Evolutionary conservation across 2,329 filamentous ascomycete species (phyloP).

Genomic region (Talaromyces marneffei): DNA sequence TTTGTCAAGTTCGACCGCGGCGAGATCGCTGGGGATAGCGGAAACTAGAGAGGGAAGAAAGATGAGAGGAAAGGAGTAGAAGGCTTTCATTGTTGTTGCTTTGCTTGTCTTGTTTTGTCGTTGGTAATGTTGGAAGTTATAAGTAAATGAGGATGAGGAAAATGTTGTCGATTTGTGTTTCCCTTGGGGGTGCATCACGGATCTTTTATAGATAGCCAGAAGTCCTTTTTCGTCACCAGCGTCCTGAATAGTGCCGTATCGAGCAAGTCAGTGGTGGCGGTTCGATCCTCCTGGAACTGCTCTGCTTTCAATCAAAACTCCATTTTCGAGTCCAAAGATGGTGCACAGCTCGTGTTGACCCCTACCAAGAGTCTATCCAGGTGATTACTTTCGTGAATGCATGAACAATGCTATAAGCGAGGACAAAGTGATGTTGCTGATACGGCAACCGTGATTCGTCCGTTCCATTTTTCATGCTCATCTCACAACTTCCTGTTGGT

Average conservation of each 20-base stretch:
- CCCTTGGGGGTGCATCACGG: not conserved
- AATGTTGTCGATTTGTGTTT: not conserved
- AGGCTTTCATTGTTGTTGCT: not conserved
- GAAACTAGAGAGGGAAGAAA: slow-evolving; percentile 4
- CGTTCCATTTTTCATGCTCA: not conserved
- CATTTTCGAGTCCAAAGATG: not conserved
- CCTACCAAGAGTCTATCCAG: not conserved
- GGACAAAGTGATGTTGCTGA: not conserved
- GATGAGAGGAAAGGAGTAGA: not conserved
- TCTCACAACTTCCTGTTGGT: not conserved
- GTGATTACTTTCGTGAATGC: not conserved
- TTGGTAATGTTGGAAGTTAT: not conserved
- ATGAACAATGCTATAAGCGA: not conserved
- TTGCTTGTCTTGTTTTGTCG: not conserved
- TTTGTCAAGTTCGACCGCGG: not conserved
- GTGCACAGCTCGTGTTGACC: not conserved
- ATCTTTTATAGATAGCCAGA: not conserved
- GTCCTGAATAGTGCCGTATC: not conserved
- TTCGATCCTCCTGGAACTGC: too few species aligned
- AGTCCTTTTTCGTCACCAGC: not conserved
- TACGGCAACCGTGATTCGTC: not conserved
- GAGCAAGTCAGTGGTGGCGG: not conserved
- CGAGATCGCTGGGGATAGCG: not conserved
- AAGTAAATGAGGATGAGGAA: not conserved
- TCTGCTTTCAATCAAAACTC: not conserved